Evolutionary conservation across 2,329 filamentous ascomycete genomes (phyloP).

Genomic region (Epichloe uncinata): DNA sequence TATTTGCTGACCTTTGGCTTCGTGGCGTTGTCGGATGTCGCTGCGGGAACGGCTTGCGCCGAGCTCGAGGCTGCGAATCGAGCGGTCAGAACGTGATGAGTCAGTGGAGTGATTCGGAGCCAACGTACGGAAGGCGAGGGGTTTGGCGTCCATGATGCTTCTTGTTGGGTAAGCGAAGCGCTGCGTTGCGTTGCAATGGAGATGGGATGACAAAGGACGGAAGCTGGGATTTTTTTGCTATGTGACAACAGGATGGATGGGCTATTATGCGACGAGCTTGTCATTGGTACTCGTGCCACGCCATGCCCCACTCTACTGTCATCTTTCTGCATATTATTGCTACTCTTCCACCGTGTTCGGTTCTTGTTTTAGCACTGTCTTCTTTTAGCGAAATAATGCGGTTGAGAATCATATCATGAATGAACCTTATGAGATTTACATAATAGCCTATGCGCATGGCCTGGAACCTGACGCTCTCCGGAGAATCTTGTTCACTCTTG

Average conservation of each 20-base stretch:
- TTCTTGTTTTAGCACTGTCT: constrained; percentile 44
- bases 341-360: no score
- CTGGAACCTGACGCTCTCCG: constrained; percentile 72
- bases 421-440: constrained; percentile 23
- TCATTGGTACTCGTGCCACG: no score
- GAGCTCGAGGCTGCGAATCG: constrained; percentile 3
- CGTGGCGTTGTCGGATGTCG: constrained; percentile 19
- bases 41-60: constrained; percentile 13
- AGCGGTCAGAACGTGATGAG: neutral
- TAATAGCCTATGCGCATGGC: constrained; percentile 76
- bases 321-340: no score
- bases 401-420: constrained; percentile 56
- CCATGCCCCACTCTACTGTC: no score
- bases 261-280: constrained; percentile 24
- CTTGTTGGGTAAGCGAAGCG: neutral
- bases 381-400: constrained; percentile 81
- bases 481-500: constrained; percentile 47
- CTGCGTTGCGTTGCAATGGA: neutral
- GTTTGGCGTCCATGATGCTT: constrained; percentile 20
- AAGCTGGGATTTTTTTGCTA: neutral
- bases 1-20: constrained; percentile 28
- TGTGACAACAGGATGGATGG: constrained; percentile 29
- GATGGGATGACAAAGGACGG: neutral
- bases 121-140: constrained; percentile 15
- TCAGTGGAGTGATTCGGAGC: neutral